These are phyloP conservation scores for Kandelia obovata DNA, from an alignment of 345 rosid species.

Conservation along the genomic window DNA sequence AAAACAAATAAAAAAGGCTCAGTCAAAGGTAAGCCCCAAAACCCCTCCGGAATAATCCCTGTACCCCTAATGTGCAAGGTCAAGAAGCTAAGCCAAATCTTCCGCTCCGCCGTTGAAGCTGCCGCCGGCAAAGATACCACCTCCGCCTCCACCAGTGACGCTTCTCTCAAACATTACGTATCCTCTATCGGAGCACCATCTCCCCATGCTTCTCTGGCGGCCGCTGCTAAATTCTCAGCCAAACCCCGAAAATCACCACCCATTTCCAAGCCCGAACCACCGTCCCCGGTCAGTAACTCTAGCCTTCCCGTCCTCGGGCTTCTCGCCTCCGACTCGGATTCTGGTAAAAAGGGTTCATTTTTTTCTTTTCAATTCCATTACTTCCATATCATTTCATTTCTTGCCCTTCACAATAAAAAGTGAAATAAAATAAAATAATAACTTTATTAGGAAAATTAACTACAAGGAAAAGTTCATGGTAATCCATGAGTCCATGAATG, in stretches of 20 bases:
- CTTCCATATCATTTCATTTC: background rate
- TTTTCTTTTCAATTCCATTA: background rate
- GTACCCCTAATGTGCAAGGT: no score
- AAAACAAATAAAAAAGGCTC: no score
- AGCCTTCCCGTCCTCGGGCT: background rate
- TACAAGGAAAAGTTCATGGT: no score
- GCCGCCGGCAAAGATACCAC: background rate
- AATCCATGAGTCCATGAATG: no score
- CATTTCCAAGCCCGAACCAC: background rate
- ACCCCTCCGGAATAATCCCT: no score
- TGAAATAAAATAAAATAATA: no score
- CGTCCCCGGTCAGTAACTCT: background rate
- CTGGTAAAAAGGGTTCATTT: slow-evolving; percentile 19
- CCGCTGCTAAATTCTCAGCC: background rate
- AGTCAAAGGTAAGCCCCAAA: no score
- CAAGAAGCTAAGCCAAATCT: no score
- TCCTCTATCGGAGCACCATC: slow-evolving; percentile 14
- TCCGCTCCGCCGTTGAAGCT: background rate
- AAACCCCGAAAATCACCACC: slow-evolving; percentile 3
- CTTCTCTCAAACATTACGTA: slow-evolving; percentile 7
- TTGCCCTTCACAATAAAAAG: background rate
- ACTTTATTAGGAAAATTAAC: no score
- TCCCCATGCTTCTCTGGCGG: background rate
- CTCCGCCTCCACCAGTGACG: background rate
- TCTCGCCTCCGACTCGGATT: slow-evolving; percentile 11